These are phyloP conservation scores for Suillus decipiens DNA, from an alignment of 768 basidiomycete species.

Conservation along the genomic window DNA sequence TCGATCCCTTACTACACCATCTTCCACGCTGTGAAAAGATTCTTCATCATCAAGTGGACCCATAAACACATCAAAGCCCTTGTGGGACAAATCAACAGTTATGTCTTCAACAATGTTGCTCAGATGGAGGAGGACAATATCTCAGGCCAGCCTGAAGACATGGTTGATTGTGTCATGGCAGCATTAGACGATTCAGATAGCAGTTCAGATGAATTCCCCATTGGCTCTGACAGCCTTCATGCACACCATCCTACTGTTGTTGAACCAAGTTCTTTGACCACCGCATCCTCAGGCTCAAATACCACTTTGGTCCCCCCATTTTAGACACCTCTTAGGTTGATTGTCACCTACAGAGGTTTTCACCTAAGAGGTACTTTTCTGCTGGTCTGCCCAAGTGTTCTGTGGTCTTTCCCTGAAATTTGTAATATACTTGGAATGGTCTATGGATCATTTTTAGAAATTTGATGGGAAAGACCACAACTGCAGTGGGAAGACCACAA, in stretches of 20 bases:
- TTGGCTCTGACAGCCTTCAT: not conserved
- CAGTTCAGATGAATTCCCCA: not conserved
- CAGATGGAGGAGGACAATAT: not conserved
- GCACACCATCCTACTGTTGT: not conserved
- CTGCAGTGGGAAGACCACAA: too few relatives aligned
- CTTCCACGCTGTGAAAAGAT: not conserved
- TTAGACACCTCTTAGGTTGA: too few relatives aligned
- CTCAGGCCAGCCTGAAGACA: not conserved
- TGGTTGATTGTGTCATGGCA: not conserved
- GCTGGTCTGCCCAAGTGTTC: too few relatives aligned
- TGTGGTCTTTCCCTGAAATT: too few relatives aligned
- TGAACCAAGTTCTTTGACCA: not conserved
- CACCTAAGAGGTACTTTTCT: too few relatives aligned
- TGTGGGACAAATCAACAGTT: not conserved
- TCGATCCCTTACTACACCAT: not conserved
- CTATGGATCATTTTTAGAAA: too few relatives aligned
- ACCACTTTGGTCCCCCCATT: not conserved
- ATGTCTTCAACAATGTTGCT: not conserved
- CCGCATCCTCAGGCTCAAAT: not conserved
- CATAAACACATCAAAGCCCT: not conserved
- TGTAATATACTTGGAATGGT: too few relatives aligned
- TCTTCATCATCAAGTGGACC: conserved; percentile 4
- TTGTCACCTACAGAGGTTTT: too few relatives aligned
- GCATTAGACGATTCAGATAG: not conserved
- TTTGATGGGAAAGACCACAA: too few relatives aligned